phyloP scores from a whole-genome alignment of 2,329 filamentous ascomycete genomes.

The Ceratocystis colombiana region DNA sequence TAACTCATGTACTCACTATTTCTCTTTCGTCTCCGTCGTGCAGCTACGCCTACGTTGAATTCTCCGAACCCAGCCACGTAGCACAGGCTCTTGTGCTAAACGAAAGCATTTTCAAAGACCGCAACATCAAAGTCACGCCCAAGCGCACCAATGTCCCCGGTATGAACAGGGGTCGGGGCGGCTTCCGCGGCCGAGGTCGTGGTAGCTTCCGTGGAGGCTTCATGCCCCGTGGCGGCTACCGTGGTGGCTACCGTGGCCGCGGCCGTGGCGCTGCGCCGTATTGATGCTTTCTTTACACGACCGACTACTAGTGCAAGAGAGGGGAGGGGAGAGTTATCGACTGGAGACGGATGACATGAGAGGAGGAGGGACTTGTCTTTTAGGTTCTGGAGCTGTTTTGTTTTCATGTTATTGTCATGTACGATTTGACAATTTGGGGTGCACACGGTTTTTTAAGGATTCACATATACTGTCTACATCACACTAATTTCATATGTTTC shows the following conservation, averaged over 20 bases:
- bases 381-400: not conserved
- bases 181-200: slow-evolving; percentile 40
- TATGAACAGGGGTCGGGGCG: slow-evolving; percentile 69
- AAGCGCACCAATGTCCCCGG: slow-evolving; percentile 96
- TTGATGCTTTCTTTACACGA: slow-evolving; percentile 35
- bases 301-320: not conserved
- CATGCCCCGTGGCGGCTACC: slow-evolving; percentile 40
- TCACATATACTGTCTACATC: not conserved
- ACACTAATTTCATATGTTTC: not conserved
- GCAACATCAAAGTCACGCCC: slow-evolving; percentile 87
- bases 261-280: slow-evolving; percentile 53
- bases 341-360: too few species aligned
- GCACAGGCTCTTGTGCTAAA: slow-evolving; percentile 90
- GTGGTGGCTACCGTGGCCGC: slow-evolving; percentile 56
- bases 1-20: not conserved
- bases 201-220: slow-evolving; percentile 40
- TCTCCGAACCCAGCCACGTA: slow-evolving; percentile 85
- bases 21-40: slow-evolving; percentile 26
- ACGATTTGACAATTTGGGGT: slow-evolving; percentile 1
- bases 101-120: slow-evolving; percentile 88
- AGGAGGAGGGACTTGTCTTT: not conserved
- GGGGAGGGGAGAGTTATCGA: not conserved
- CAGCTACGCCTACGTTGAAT: slow-evolving; percentile 98
- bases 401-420: slow-evolving; percentile 9
- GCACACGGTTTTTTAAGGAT: slow-evolving; percentile 5